Evolutionary conservation across 2,329 filamentous ascomycete species (phyloP).

Genomic region (Penicillium sp.): DNA sequence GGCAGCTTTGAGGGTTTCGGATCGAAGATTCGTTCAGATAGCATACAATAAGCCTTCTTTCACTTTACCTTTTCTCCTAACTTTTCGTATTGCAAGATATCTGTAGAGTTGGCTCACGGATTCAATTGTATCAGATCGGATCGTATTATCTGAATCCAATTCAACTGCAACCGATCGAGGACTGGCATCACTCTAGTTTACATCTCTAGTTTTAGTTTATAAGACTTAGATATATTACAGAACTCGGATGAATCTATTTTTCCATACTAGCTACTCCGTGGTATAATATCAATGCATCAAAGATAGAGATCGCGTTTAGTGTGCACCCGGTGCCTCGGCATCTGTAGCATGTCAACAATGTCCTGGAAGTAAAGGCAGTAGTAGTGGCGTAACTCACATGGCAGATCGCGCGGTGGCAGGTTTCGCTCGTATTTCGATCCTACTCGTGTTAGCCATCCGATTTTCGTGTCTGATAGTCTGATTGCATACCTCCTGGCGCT

Average conservation of each 20-base stretch:
- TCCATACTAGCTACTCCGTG: neutral
- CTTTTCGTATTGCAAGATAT: no score
- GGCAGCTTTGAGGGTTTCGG: constrained; percentile 28
- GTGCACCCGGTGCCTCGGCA: constrained; percentile 22
- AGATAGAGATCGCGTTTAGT: constrained; percentile 19
- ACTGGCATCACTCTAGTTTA: no score
- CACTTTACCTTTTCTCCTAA: neutral
- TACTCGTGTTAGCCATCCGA: constrained; percentile 32
- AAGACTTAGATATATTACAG: neutral
- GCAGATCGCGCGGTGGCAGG: constrained; percentile 71
- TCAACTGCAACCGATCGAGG: no score
- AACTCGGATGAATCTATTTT: constrained; percentile 7
- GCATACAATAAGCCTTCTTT: constrained; percentile 10
- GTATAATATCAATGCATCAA: neutral
- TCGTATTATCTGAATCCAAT: no score
- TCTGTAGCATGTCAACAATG: constrained; percentile 16
- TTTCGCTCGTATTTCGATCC: constrained; percentile 97
- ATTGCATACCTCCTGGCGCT: constrained; percentile 76
- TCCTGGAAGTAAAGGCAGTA: neutral
- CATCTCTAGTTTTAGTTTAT: no score
- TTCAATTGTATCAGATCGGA: no score
- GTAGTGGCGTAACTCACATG: constrained; percentile 67
- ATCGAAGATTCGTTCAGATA: constrained; percentile 11
- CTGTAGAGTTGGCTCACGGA: no score
- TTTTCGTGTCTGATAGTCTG: neutral